phyloP scores from a whole-genome alignment of 176 grass and related monocot species.

The Oryza longistaminata region DNA sequence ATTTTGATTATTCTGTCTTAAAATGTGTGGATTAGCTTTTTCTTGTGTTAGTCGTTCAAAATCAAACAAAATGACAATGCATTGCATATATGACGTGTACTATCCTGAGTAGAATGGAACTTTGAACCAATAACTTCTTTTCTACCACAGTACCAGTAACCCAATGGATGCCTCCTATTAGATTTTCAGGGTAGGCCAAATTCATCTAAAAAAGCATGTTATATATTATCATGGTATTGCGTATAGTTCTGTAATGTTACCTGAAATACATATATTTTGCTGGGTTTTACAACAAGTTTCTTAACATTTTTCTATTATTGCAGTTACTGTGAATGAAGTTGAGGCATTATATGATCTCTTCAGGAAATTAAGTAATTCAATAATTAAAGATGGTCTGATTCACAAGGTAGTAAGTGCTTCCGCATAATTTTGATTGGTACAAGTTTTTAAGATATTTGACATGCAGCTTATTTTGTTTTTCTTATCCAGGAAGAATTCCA shows the following conservation, averaged over 20 bases:
- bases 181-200: neutral
- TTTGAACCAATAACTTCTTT: neutral
- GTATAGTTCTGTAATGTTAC: neutral
- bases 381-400: slow-evolving; percentile 47
- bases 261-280: neutral
- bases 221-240: neutral
- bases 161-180: neutral
- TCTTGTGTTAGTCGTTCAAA: neutral
- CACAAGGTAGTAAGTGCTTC: slow-evolving; percentile 24
- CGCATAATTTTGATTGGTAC: neutral
- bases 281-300: neutral
- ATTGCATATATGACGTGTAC: neutral
- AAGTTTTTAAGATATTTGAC: neutral
- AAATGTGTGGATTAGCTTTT: neutral
- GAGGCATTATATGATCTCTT: slow-evolving; percentile 63
- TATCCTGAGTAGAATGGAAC: neutral
- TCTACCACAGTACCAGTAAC: neutral
- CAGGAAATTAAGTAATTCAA: slow-evolving; percentile 58
- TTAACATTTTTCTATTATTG: slow-evolving; percentile 7
- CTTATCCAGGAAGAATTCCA: slow-evolving; percentile 62
- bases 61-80: neutral
- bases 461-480: neutral
- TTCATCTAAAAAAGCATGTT: neutral
- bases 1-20: neutral
- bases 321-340: slow-evolving; percentile 72